Evolutionary conservation across 345 rosid species (phyloP), one percentile per base, ranked within the genome.

Genomic region (Pelargonium nanum): DNA sequence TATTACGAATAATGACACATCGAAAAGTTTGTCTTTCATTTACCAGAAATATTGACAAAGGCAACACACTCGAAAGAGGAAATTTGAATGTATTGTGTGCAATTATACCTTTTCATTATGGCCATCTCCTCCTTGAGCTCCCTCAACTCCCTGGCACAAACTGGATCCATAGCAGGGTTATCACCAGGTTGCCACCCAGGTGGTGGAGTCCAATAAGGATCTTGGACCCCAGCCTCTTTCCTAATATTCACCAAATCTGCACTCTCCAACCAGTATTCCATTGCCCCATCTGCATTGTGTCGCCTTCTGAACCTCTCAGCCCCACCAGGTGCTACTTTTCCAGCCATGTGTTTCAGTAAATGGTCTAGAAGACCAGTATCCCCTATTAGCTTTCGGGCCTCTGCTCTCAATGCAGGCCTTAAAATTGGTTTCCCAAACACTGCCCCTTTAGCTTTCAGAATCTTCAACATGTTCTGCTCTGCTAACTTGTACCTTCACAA

Each of bases 311-410:
- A 94, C 81, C 99, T 79, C 25, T 83, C 89, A 67, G 71, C 75
- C 15, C 91, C 93, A 0, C 95, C 97, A 6, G 99, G 96, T 2
- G 95, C 96, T 70, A 85, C 86, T 71, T 86, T 88, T 61, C 95
- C 97, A 0, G 95, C 80, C 99, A 94, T 94, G 72, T 94, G 96
- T 77, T 94, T 94, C 65, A 90, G 78, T 78, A 94, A 66, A 82
- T 94, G 97, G 66, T 94, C 97, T 65, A 90, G 60, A 19, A 94
- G 74, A 65, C 99, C 99, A 0, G 99, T 94, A 68, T 94, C 99
- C 0, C 99, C 99, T 0, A 94, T 90, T 66, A 85, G 65, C 83
- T 81, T 94, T 72, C 99, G 81, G 1, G 97, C 93, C 66, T 86
- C 87, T 26, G 73, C 32, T 71, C 97, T 77, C 67, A 94, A 65